Conservation (phyloP, 208 protist genomes). For the Trypanosoma caninum region DNA sequence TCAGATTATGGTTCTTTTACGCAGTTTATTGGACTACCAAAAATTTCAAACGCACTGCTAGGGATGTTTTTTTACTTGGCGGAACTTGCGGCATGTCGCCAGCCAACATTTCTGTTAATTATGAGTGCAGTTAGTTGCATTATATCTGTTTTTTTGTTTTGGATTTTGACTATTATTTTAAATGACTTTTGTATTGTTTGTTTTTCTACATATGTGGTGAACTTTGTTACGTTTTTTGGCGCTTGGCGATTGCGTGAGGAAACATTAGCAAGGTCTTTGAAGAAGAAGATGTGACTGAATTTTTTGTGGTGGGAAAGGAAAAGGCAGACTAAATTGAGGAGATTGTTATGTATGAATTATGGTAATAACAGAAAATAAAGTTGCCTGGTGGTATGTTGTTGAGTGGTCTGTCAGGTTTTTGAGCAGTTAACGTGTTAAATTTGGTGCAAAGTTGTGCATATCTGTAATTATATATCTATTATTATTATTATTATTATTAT, state of each 20-base stretch:
- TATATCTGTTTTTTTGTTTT: conserved; percentile 38
- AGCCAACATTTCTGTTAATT: conserved; percentile 37
- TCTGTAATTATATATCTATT: no score
- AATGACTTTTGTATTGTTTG: conserved; percentile 71
- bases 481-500: no score
- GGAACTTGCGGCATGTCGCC: conserved; percentile 38
- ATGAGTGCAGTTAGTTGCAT: conserved; percentile 35
- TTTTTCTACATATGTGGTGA: conserved; percentile 74
- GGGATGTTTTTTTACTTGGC: conserved; percentile 59
- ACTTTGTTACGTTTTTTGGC: conserved; percentile 36
- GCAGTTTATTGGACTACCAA: conserved; percentile 59
- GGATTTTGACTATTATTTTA: conserved; percentile 49
- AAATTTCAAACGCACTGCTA: conserved; percentile 52
- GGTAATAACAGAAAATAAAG: no score
- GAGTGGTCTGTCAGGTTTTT: no score
- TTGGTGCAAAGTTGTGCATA: no score
- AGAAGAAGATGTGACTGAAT: background rate
- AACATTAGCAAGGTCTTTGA: background rate
- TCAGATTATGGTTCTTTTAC: conserved; percentile 58
- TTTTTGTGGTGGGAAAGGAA: background rate
- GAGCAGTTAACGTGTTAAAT: no score
- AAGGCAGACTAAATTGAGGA: background rate
- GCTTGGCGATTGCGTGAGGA: conserved; percentile 39
- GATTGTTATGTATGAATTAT: background rate
- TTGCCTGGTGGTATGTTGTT: no score